These are phyloP conservation scores for Cordyceps javanica DNA, from an alignment of 2,329 filamentous ascomycete genomes.

Conservation along the genomic window DNA sequence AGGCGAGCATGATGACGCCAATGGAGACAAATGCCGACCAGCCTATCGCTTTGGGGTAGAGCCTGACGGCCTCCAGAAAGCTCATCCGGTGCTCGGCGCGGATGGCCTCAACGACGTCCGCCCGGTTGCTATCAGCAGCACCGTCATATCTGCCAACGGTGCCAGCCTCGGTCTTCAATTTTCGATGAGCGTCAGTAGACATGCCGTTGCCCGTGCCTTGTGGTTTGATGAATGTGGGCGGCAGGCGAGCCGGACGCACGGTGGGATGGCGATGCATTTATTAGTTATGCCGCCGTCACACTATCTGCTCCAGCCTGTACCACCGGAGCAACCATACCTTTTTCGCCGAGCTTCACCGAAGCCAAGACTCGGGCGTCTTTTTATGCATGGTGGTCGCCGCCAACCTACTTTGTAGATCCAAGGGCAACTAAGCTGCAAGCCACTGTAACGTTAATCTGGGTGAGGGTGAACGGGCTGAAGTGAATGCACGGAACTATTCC, in stretches of 20 bases:
- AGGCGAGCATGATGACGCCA: conserved; percentile 56
- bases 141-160: background rate
- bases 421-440: too few species aligned
- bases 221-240: too few species aligned
- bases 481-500: too few species aligned
- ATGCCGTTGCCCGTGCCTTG: background rate
- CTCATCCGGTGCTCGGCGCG: conserved; percentile 31
- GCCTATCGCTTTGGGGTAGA: conserved; percentile 40
- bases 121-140: background rate
- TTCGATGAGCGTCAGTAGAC: background rate
- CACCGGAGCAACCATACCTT: too few species aligned
- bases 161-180: background rate
- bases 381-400: too few species aligned
- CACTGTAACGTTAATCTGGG: too few species aligned
- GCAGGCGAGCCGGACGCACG: too few species aligned
- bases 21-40: conserved; percentile 57
- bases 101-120: background rate
- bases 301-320: background rate
- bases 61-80: conserved; percentile 33
- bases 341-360: too few species aligned
- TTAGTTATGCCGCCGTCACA: too few species aligned
- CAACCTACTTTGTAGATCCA: too few species aligned
- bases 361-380: too few species aligned
- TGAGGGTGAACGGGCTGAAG: too few species aligned
- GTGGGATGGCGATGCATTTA: background rate